Conservation (phyloP, 768 basidiomycete species). For the Zangia roseola region DNA sequence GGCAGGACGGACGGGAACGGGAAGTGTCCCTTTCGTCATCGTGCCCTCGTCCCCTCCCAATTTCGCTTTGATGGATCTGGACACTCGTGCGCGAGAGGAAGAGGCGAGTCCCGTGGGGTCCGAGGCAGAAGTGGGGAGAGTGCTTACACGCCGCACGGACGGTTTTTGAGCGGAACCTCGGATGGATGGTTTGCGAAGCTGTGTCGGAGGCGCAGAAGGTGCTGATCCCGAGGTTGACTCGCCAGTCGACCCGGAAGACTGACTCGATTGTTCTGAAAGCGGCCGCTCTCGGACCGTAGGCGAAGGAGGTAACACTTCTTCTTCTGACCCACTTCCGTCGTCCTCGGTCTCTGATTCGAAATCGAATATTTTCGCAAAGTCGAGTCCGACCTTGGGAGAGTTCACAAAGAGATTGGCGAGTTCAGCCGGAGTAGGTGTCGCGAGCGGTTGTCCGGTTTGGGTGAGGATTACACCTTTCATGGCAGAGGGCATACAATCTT, state of each 20-base stretch:
- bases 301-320: constrained; percentile 41
- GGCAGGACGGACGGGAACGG: constrained; percentile 30
- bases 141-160: constrained; percentile 15
- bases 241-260: constrained; percentile 28
- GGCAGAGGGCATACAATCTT: constrained; percentile 43
- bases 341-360: constrained; percentile 39
- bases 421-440: constrained; percentile 69
- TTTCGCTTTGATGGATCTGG: constrained; percentile 19
- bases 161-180: constrained; percentile 40
- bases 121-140: constrained; percentile 39
- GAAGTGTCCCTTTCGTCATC: constrained; percentile 17
- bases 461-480: constrained; percentile 83
- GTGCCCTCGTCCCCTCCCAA: background rate
- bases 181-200: constrained; percentile 57
- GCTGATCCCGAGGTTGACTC: constrained; percentile 21
- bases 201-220: constrained; percentile 39
- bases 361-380: constrained; percentile 79
- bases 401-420: constrained; percentile 64
- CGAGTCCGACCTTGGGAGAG: constrained; percentile 68
- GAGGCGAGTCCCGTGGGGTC: constrained; percentile 37
- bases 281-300: constrained; percentile 45
- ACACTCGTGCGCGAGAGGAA: constrained; percentile 13
- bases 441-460: constrained; percentile 68
- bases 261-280: constrained; percentile 26
- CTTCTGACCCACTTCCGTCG: constrained; percentile 31